These are phyloP conservation scores for Trifolium dubium DNA, from an alignment of 306 rosid species.

Conservation along the genomic window DNA sequence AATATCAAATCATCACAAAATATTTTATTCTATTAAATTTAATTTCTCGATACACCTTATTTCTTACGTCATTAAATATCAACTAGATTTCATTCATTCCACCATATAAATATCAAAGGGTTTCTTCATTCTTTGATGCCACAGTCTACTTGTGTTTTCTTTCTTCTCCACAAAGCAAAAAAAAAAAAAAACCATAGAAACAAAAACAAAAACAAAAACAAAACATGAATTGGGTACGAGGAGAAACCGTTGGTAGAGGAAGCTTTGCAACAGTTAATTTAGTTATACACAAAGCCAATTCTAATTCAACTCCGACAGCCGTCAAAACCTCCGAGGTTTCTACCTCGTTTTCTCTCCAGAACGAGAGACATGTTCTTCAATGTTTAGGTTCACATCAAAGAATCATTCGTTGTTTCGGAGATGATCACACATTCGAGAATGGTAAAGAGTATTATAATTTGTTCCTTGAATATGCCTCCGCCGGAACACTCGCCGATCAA, in stretches of 20 bases:
- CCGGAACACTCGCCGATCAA: slow-evolving; percentile 65
- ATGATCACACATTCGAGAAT: slow-evolving; percentile 54
- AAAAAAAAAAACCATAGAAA: neutral
- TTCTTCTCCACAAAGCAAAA: slow-evolving; percentile 28
- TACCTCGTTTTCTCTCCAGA: slow-evolving; percentile 53
- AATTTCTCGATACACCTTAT: neutral
- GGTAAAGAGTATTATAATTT: slow-evolving; percentile 60
- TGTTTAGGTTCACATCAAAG: slow-evolving; percentile 56
- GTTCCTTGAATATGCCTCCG: slow-evolving; percentile 75
- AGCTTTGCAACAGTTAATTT: slow-evolving; percentile 74
- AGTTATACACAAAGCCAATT: slow-evolving; percentile 39
- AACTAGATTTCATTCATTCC: slow-evolving; percentile 26
- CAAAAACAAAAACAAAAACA: neutral
- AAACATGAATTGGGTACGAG: slow-evolving; percentile 85
- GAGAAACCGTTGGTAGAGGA: slow-evolving; percentile 71
- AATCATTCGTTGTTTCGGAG: slow-evolving; percentile 66
- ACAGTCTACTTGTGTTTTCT: neutral
- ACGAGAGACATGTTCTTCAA: slow-evolving; percentile 70
- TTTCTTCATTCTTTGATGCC: slow-evolving; percentile 8
- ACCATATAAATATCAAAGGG: slow-evolving; percentile 17
- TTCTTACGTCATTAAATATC: slow-evolving; percentile 29
- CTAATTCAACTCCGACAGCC: slow-evolving; percentile 42
- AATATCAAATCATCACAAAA: neutral
- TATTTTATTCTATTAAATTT: neutral
- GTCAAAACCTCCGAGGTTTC: slow-evolving; percentile 61